Evolutionary conservation across 495 filamentous ascomycete genomes (phyloP).

Genomic region (Lasiosphaeris hirsuta): DNA sequence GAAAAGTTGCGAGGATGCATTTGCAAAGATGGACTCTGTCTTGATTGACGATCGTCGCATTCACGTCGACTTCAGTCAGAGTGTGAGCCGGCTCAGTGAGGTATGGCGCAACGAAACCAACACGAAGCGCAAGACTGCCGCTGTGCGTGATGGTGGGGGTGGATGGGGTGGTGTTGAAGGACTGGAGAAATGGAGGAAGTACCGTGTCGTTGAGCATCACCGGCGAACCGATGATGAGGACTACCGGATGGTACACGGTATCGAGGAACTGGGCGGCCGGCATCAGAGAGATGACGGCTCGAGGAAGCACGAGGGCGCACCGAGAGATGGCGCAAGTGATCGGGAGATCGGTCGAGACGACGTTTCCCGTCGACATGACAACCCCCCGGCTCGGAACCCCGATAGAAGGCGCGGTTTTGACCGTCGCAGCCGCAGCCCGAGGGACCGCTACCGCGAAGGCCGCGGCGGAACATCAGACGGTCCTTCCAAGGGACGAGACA

Average conservation of each 20-base stretch:
- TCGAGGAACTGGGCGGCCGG: conserved; percentile 56
- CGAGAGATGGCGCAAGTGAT: conserved; percentile 8
- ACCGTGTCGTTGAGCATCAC: conserved; percentile 62
- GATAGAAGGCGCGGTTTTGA: conserved; percentile 15
- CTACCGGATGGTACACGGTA: conserved; percentile 83
- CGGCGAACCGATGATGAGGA: conserved; percentile 43
- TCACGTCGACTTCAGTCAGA: conserved; percentile 98
- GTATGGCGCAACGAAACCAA: conserved; percentile 88
- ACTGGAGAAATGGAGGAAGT: conserved; percentile 87
- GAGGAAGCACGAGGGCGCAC: conserved; percentile 3
- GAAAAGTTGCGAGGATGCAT: conserved; percentile 88
- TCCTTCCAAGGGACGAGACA: conserved; percentile 15
- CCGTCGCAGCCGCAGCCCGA: conserved; percentile 40
- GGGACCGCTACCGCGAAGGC: conserved; percentile 27
- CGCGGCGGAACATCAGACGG: conserved; percentile 17
- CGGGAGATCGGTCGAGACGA: not conserved
- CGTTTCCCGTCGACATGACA: not conserved
- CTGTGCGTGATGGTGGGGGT: conserved; percentile 56
- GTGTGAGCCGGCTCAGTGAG: conserved; percentile 86
- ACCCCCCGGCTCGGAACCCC: conserved; percentile 16
- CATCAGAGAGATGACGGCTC: conserved; percentile 30
- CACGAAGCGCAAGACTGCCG: conserved; percentile 64
- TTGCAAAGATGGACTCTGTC: conserved; percentile 97
- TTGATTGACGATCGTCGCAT: conserved; percentile 97
- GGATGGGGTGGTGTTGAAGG: conserved; percentile 87